These are phyloP conservation scores for Claviceps quebecensis DNA, from an alignment of 2,329 filamentous ascomycete genomes.

Conservation along the genomic window DNA sequence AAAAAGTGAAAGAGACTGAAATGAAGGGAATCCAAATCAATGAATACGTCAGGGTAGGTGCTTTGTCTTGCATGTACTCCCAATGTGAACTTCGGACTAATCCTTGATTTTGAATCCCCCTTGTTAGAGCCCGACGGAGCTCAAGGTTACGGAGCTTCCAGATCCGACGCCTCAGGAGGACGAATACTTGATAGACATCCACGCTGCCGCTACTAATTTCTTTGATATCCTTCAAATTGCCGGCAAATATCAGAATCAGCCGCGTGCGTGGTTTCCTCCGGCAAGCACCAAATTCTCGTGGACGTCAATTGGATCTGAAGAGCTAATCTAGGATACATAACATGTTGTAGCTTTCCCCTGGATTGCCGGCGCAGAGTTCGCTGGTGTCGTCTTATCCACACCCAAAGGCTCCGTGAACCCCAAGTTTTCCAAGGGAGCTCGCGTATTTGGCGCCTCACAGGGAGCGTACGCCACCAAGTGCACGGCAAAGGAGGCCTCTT, in stretches of 20 bases:
- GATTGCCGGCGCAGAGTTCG: slow-evolving; percentile 78
- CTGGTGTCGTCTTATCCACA: slow-evolving; percentile 57
- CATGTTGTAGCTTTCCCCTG: slow-evolving; percentile 54
- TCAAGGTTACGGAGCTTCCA: slow-evolving; percentile 59
- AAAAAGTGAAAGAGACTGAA: neutral
- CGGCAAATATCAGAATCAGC: slow-evolving; percentile 90
- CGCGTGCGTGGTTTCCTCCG: slow-evolving; percentile 31
- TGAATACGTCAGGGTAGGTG: slow-evolving; percentile 6
- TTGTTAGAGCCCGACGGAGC: slow-evolving; percentile 60
- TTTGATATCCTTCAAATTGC: slow-evolving; percentile 93
- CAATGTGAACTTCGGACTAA: neutral
- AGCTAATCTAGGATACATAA: neutral
- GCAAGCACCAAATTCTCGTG: neutral
- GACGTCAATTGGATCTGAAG: neutral
- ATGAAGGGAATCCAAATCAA: slow-evolving; percentile 6
- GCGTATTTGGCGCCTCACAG: slow-evolving; percentile 76
- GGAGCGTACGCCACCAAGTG: slow-evolving; percentile 75
- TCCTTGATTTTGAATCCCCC: neutral
- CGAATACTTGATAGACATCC: slow-evolving; percentile 78
- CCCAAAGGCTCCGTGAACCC: slow-evolving; percentile 39
- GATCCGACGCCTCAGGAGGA: slow-evolving; percentile 56
- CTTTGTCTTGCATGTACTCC: neutral
- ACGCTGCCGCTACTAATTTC: slow-evolving; percentile 85
- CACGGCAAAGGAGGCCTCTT: slow-evolving; percentile 46
- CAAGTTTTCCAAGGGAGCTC: slow-evolving; percentile 62